Conservation (phyloP, 805 yeast species). For the Ogataea populi-albae region DNA sequence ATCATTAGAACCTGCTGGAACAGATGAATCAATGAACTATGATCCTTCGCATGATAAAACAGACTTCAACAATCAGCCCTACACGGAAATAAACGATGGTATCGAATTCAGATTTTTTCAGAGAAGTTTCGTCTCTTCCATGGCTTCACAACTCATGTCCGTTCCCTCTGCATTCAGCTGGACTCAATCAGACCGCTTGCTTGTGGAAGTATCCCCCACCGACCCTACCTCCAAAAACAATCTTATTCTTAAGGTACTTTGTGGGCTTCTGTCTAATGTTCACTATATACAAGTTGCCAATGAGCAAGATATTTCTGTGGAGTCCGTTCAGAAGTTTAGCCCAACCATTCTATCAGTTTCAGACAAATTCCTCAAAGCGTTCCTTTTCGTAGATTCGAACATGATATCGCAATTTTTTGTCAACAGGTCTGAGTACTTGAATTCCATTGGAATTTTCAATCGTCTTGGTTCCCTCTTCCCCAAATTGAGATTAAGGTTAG, state of each 20-base stretch:
- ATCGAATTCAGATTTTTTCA: slow-evolving; percentile 30
- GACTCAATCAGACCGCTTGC: slow-evolving; percentile 25
- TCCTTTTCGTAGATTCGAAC: slow-evolving; percentile 21
- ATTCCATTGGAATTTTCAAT: slow-evolving; percentile 50
- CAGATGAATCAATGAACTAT: slow-evolving; percentile 14
- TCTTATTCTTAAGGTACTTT: slow-evolving; percentile 37
- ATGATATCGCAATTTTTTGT: slow-evolving; percentile 27
- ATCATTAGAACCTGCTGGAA: slow-evolving; percentile 11
- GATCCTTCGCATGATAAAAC: slow-evolving; percentile 24
- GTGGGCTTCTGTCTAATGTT: slow-evolving; percentile 38
- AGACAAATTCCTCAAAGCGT: slow-evolving; percentile 23
- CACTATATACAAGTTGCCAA: slow-evolving; percentile 22
- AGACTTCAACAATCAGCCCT: slow-evolving; percentile 27
- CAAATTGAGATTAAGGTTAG: slow-evolving; percentile 36
- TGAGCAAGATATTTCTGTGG: slow-evolving; percentile 19
- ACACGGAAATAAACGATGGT: slow-evolving; percentile 23
- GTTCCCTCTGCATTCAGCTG: slow-evolving; percentile 28
- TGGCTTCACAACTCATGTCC: slow-evolving; percentile 35
- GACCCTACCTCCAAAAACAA: slow-evolving; percentile 19
- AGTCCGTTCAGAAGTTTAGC: slow-evolving; percentile 7
- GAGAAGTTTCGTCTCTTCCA: slow-evolving; percentile 34
- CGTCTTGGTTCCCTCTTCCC: slow-evolving; percentile 27
- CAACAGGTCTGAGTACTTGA: slow-evolving; percentile 39
- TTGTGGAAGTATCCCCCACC: slow-evolving; percentile 16
- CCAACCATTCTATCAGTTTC: slow-evolving; percentile 35